Base-by-base conservation (phyloP, 2,329 filamentous ascomycete genomes). In the Trichoderma sp. region DNA sequence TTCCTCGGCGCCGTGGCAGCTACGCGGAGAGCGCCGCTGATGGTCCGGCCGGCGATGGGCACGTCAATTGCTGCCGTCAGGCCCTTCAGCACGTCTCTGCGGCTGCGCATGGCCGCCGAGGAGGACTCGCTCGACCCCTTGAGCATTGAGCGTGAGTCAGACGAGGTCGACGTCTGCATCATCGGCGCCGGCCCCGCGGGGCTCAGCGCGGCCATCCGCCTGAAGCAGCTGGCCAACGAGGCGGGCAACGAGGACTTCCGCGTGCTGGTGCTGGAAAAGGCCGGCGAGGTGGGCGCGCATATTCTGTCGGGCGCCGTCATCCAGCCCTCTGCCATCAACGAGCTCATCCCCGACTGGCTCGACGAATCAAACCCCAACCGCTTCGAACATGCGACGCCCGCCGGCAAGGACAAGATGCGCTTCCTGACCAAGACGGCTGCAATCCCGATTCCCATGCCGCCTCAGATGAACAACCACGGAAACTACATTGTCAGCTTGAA, bases 401-500 rank as follows among this genome's bases (percentile, higher is more conserved):
- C 94, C 5, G 91, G 88, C 71, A 83, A 83, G 60, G 96, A 99
- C 76, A 90, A 89, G 81, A 97, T 99, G 95, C 90, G 93, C 74
- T 97, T 97, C 81, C 86, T 99, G 70, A 98, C 95, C 58, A 91
- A 94, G 82, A 91, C 85, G 66, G 84, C 84, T 71, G 84, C 94
- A 0, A 88, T 97, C 68, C 93, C 93, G 6, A 84, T 98, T 65
- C 96, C 95, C 1, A 89, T 90, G 14, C 96, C 96, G 55, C 96
- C 96, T 37, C 96, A 98, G 83, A 99, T 99, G 96, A 89, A 94
- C 83, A 99, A 99, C 79, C 88, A 97, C 76, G 96, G 96, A 73
- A 99, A 99, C 82, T 98, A 96, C 80, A 99, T 99, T 73, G 89
- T 99, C 76, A 97, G 93, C 77, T 82, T 99, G 76, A 98, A 96